Evolutionary conservation across 2,329 filamentous ascomycete species (phyloP).

Genomic region (Truncatella angustata): DNA sequence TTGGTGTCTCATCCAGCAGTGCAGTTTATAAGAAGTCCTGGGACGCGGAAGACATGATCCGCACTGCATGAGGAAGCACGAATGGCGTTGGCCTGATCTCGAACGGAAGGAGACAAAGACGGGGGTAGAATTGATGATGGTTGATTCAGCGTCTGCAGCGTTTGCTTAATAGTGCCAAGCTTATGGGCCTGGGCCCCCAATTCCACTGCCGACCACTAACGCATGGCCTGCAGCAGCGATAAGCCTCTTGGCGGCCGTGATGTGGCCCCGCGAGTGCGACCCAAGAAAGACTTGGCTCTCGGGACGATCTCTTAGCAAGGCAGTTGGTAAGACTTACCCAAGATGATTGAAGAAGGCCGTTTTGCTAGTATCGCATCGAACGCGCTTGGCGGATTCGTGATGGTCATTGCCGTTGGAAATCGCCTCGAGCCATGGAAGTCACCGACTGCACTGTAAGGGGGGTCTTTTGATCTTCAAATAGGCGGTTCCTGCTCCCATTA

Average conservation of each 20-base stretch:
- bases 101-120: too few species aligned
- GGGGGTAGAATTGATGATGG: too few species aligned
- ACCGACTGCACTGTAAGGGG: background rate
- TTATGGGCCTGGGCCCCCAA: background rate
- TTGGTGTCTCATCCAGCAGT: too few species aligned
- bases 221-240: constrained; percentile 1
- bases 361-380: background rate
- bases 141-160: background rate
- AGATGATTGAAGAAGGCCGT: constrained; percentile 8
- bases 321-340: constrained; percentile 5
- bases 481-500: background rate
- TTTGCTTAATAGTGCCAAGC: constrained; percentile 1
- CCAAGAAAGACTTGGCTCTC: constrained; percentile 3
- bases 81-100: too few species aligned
- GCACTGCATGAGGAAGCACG: too few species aligned
- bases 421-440: background rate
- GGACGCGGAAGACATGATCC: too few species aligned
- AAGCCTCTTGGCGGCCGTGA: constrained; percentile 5
- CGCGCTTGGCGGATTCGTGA: constrained; percentile 7
- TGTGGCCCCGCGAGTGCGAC: constrained; percentile 4
- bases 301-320: constrained; percentile 7
- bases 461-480: background rate
- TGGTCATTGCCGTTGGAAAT: constrained; percentile 4
- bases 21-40: too few species aligned
- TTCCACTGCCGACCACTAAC: background rate